These are phyloP conservation scores for Blastocystis sp. DNA, from an alignment of 352 stramenopile genomes.

Conservation along the genomic window DNA sequence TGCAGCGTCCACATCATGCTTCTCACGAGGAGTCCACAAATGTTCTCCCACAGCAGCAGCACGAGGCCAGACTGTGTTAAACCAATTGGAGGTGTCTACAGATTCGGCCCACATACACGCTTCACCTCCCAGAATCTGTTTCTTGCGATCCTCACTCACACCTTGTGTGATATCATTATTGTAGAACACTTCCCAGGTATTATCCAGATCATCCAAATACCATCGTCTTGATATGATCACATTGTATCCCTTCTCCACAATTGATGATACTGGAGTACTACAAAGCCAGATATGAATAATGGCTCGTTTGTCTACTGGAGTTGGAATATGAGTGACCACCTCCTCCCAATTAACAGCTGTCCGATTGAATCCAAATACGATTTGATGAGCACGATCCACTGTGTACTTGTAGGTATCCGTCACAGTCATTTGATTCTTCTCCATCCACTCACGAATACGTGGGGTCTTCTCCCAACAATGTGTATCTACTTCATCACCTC, in stretches of 20 bases:
- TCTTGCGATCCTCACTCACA: constrained; percentile 29
- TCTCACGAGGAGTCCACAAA: constrained; percentile 67
- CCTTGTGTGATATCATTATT: constrained; percentile 67
- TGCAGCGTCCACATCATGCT: constrained; percentile 51
- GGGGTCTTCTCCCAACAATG: constrained; percentile 66
- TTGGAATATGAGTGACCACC: constrained; percentile 67
- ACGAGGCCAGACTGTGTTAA: constrained; percentile 68
- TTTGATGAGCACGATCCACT: constrained; percentile 65
- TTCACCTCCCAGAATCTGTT: constrained; percentile 68
- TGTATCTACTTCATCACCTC: constrained; percentile 71
- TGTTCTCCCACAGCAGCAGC: constrained; percentile 68
- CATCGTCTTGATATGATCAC: constrained; percentile 65
- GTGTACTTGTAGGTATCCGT: constrained; percentile 69
- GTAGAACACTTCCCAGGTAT: constrained; percentile 69
- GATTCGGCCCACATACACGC: constrained; percentile 67
- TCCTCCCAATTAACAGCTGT: constrained; percentile 71
- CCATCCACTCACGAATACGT: constrained; percentile 67
- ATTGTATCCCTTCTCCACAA: constrained; percentile 64
- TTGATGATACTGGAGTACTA: constrained; percentile 50
- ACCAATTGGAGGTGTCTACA: constrained; percentile 67
- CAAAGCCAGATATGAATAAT: constrained; percentile 70
- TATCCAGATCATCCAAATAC: constrained; percentile 71
- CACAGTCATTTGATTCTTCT: constrained; percentile 63
- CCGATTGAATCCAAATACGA: constrained; percentile 63
- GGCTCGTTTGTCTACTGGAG: constrained; percentile 58